Evolutionary conservation across 805 yeast species (phyloP).

Genomic region (Monosporozyma siamensis): DNA sequence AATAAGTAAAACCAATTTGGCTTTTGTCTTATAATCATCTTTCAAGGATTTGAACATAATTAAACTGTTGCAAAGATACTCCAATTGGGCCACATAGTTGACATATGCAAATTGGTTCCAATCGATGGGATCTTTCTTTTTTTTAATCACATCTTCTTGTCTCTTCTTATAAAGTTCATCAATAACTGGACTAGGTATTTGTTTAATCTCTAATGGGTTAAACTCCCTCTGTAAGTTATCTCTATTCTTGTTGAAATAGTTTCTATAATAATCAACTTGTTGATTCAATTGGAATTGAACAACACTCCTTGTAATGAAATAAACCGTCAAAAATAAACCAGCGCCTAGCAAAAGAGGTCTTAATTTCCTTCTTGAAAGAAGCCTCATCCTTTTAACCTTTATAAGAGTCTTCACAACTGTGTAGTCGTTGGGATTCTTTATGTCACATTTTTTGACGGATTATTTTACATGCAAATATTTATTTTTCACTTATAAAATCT

Average conservation of each 20-base stretch:
- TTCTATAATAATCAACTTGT: conserved; percentile 24
- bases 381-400: conserved; percentile 12
- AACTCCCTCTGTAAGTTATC: conserved; percentile 19
- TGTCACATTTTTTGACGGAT: no score
- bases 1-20: conserved; percentile 40
- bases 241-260: conserved; percentile 19
- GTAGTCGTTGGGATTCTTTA: no score
- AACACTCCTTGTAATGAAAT: conserved; percentile 13
- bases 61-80: conserved; percentile 44
- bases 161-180: conserved; percentile 15
- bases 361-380: conserved; percentile 20
- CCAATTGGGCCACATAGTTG: conserved; percentile 47
- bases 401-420: no score
- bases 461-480: no score
- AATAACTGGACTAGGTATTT: conserved; percentile 21
- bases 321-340: conserved; percentile 7
- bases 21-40: conserved; percentile 31
- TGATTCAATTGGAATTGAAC: conserved; percentile 25
- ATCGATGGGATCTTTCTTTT: conserved; percentile 20
- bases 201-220: conserved; percentile 25
- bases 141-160: conserved; percentile 8
- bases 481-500: no score
- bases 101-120: conserved; percentile 48
- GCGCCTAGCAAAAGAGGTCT: conserved; percentile 11
- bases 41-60: conserved; percentile 38